A percentile compares a stretch with the other conserved stretches of the same genome.
phyloP scores from a whole-genome alignment of 192 early-diverging fungal species.

The Umbelopsis isabellina region DNA sequence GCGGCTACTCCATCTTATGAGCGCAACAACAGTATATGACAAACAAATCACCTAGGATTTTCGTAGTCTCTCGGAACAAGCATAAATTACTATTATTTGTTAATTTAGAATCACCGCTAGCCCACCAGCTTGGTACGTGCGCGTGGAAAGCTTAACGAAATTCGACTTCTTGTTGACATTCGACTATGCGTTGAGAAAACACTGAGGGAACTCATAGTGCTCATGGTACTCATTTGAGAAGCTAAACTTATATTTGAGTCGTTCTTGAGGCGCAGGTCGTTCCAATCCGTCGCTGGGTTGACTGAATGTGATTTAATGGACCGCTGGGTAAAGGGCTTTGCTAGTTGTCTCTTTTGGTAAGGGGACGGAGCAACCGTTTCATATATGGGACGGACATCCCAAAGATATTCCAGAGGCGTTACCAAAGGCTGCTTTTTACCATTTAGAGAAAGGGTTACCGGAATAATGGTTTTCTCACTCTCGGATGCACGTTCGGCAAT shows the following conservation, averaged over 20 bases:
- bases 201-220: background rate
- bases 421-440: background rate
- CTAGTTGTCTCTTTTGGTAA: conserved; percentile 1
- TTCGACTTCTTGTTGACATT: background rate
- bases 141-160: background rate
- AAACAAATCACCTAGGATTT: no score
- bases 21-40: no score
- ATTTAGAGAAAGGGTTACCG: background rate
- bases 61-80: no score
- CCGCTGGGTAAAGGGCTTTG: background rate
- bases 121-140: background rate
- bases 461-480: background rate
- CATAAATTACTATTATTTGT: no score
- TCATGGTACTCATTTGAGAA: conserved; percentile 4
- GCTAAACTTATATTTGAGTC: conserved; percentile 13
- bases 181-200: background rate
- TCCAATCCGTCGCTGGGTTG: background rate
- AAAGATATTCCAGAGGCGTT: background rate
- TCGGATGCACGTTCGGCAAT: background rate
- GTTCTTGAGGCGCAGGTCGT: background rate
- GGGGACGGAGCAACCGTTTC: conserved; percentile 3
- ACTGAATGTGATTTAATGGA: background rate
- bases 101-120: background rate
- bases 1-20: no score
- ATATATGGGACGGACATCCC: conserved; percentile 14